phyloP scores from a whole-genome alignment of 306 rosid species.

The Ceratonia siliqua region DNA sequence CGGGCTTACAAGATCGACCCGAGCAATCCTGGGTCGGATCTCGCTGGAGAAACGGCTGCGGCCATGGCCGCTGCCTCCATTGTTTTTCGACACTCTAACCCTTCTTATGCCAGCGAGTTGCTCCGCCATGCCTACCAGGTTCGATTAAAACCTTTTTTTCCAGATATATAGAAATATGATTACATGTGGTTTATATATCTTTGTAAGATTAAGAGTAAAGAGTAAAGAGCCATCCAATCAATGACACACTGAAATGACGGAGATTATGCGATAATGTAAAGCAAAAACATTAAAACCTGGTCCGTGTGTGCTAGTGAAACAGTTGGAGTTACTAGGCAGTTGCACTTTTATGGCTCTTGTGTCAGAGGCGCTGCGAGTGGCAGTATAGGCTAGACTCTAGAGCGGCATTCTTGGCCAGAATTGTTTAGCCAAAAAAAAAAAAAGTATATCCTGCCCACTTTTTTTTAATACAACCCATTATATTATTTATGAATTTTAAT shows the following conservation, averaged over 20 bases:
- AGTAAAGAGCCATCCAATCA: background rate
- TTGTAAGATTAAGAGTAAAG: no score
- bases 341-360: slow-evolving; percentile 39
- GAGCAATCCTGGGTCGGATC: slow-evolving; percentile 97
- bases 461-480: no score
- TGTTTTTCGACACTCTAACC: slow-evolving; percentile 85
- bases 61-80: slow-evolving; percentile 99
- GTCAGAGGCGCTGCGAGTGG: slow-evolving; percentile 36
- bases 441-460: no score
- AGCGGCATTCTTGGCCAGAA: slow-evolving; percentile 5
- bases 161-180: no score
- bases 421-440: background rate
- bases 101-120: slow-evolving; percentile 69
- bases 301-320: slow-evolving; percentile 20
- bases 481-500: no score
- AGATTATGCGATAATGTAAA: background rate
- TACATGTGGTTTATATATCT: no score
- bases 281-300: background rate
- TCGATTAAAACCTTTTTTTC: no score
- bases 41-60: slow-evolving; percentile 97
- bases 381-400: background rate
- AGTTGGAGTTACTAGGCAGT: slow-evolving; percentile 47
- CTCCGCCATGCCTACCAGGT: slow-evolving; percentile 90
- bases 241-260: no score
- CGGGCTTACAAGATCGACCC: slow-evolving; percentile 85